Percentiles rank a stretch among this genome's conserved stretches.
These are phyloP conservation scores for Eleusine coracana DNA, from an alignment of 176 grass and related monocot species.

Conservation along the genomic window DNA sequence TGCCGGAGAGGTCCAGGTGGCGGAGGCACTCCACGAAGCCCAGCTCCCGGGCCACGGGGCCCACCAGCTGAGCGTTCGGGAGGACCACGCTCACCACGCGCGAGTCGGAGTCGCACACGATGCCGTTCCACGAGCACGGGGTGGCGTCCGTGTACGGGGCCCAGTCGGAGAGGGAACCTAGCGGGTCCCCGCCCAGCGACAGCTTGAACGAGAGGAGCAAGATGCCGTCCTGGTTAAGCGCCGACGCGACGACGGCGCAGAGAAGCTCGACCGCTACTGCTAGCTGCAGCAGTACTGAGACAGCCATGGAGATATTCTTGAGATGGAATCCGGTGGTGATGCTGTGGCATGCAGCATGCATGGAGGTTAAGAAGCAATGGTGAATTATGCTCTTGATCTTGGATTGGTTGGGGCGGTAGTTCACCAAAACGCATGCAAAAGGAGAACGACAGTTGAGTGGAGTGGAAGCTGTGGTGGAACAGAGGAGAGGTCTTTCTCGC, in stretches of 20 bases:
- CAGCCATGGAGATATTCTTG: conserved; percentile 25
- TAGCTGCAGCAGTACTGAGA: neutral
- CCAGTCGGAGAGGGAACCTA: conserved; percentile 64
- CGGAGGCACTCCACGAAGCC: conserved; percentile 76
- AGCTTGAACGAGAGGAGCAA: conserved; percentile 79
- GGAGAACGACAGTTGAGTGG: conserved; percentile 2
- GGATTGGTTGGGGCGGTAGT: conserved; percentile 54
- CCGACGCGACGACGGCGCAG: conserved; percentile 27
- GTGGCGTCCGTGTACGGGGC: conserved; percentile 54
- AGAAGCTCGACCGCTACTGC: conserved; percentile 12
- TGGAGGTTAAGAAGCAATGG: conserved; percentile 37
- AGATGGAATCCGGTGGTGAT: neutral
- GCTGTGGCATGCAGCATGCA: conserved; percentile 28
- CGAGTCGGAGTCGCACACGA: conserved; percentile 59
- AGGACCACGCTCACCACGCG: conserved; percentile 75
- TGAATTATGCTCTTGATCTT: neutral
- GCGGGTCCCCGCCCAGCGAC: conserved; percentile 69
- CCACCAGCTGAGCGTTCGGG: conserved; percentile 70
- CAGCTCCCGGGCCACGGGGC: conserved; percentile 59
- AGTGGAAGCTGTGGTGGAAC: conserved; percentile 10
- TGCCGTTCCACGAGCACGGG: conserved; percentile 86
- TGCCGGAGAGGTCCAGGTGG: conserved; percentile 90
- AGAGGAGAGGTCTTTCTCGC: neutral
- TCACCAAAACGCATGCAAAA: conserved; percentile 39
- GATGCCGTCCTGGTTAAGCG: conserved; percentile 67